A percentile compares a stretch with the other conserved stretches of the same genome.
Conservation (phyloP, 208 protist genomes). For the Leishmania lainsoni region DNA sequence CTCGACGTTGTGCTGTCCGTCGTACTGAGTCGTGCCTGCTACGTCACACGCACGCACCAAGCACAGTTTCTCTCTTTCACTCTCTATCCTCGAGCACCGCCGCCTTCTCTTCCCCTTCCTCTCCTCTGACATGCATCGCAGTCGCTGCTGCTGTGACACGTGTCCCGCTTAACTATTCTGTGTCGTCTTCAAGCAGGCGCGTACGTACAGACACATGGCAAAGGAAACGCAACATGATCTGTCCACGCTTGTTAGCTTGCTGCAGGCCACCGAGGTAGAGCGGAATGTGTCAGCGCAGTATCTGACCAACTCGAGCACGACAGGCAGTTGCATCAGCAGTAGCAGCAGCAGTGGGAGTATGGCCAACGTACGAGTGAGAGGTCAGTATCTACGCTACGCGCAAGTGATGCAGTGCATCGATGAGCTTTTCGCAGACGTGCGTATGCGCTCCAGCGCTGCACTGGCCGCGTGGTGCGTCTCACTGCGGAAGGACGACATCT, state of each 20-base stretch:
- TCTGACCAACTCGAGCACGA: constrained; percentile 6
- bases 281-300: constrained; percentile 21
- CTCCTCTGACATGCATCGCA: constrained; percentile 1
- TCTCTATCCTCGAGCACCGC: background rate
- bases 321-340: constrained; percentile 6
- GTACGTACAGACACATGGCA: background rate
- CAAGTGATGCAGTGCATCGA: constrained; percentile 34
- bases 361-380: background rate
- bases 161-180: background rate
- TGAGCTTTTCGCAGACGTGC: constrained; percentile 24
- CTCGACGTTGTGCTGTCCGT: background rate
- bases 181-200: background rate
- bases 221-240: constrained; percentile 20
- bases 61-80: background rate
- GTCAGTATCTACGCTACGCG: constrained; percentile 29
- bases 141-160: background rate
- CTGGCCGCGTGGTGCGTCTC: constrained; percentile 29
- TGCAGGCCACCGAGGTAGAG: constrained; percentile 39
- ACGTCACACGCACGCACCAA: background rate
- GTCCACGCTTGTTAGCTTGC: constrained; percentile 29
- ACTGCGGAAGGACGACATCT: constrained; percentile 25
- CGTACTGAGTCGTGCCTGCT: background rate
- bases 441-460: constrained; percentile 5
- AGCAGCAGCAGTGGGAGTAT: constrained; percentile 6
- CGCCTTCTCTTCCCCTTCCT: background rate